These are phyloP conservation scores for Hansenula anomala DNA, from an alignment of 1,139 yeast genomes.

Conservation along the genomic window DNA sequence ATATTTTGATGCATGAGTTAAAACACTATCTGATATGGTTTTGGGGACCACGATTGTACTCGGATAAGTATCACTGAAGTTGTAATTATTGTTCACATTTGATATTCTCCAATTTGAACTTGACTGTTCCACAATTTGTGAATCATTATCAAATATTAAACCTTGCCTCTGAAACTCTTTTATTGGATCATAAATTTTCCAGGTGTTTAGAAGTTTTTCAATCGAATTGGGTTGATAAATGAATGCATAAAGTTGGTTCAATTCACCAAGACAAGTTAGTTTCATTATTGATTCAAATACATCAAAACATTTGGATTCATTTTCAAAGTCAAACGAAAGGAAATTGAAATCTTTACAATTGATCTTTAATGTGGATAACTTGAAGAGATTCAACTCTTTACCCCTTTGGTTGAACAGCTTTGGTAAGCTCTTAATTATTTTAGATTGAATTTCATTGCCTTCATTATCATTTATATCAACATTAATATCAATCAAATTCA, in stretches of 20 bases:
- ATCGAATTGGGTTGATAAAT: constrained; percentile 55
- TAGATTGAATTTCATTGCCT: constrained; percentile 5
- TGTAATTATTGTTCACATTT: constrained; percentile 56
- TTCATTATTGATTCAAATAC: constrained; percentile 69
- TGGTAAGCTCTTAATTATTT: constrained; percentile 14
- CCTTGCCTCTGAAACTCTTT: constrained; percentile 70
- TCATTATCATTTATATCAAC: constrained; percentile 2
- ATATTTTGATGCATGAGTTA: constrained; percentile 79
- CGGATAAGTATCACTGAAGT: constrained; percentile 78
- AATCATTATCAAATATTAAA: constrained; percentile 25
- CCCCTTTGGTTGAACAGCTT: constrained; percentile 26
- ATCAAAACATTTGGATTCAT: constrained; percentile 57
- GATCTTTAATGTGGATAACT: constrained; percentile 55
- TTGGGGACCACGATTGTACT: constrained; percentile 61
- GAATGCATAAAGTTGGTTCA: constrained; percentile 67
- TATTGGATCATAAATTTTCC: constrained; percentile 63
- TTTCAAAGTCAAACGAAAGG: constrained; percentile 68
- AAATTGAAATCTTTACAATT: constrained; percentile 87
- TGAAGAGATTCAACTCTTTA: constrained; percentile 32
- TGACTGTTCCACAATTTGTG: constrained; percentile 3
- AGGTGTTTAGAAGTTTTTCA: constrained; percentile 55
- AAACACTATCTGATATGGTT: constrained; percentile 71
- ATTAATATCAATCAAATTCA: constrained; percentile 9
- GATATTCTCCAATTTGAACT: constrained; percentile 65
- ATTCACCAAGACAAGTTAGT: constrained; percentile 51